Evolutionary conservation across 2,329 filamentous ascomycete genomes (phyloP).

Genomic region (Stagonosporopsis vannaccii): DNA sequence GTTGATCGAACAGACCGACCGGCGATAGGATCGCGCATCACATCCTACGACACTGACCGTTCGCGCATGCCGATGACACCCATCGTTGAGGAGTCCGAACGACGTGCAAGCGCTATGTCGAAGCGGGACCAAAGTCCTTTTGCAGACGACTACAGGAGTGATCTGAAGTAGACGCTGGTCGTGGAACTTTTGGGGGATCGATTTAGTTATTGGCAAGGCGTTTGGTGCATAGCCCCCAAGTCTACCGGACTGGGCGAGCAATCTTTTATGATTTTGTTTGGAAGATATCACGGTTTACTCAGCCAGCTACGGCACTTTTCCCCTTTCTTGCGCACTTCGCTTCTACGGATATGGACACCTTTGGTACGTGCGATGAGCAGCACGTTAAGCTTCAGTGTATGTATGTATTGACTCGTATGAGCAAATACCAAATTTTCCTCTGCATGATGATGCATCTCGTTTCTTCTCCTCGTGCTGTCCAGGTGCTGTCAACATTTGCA

Average conservation of each 20-base stretch:
- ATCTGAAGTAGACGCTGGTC: slow-evolving; percentile 12
- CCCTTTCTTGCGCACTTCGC: slow-evolving; percentile 6
- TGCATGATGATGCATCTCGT: background rate
- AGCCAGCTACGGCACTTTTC: slow-evolving; percentile 21
- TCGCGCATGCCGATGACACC: slow-evolving; percentile 50
- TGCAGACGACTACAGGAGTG: slow-evolving; percentile 38
- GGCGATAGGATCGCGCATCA: slow-evolving; percentile 39
- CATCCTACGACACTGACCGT: slow-evolving; percentile 37
- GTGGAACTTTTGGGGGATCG: background rate
- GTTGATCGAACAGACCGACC: slow-evolving; percentile 32
- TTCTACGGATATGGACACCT: slow-evolving; percentile 15
- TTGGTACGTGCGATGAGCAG: slow-evolving; percentile 12
- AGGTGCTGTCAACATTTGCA: background rate
- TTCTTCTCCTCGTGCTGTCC: background rate
- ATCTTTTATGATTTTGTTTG: slow-evolving; percentile 11
- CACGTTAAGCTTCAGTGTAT: slow-evolving; percentile 20
- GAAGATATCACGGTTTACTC: slow-evolving; percentile 16
- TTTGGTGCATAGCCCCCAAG: slow-evolving; percentile 20
- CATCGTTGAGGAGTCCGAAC: slow-evolving; percentile 56
- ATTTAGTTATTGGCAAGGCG: slow-evolving; percentile 16
- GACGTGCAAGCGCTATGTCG: slow-evolving; percentile 41
- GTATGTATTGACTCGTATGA: slow-evolving; percentile 17
- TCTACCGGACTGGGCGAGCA: slow-evolving; percentile 21
- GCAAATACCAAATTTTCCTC: slow-evolving; percentile 1
- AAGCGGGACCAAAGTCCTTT: slow-evolving; percentile 46